Conservation (phyloP, 768 basidiomycete species). For the Termitomyces sp. region DNA sequence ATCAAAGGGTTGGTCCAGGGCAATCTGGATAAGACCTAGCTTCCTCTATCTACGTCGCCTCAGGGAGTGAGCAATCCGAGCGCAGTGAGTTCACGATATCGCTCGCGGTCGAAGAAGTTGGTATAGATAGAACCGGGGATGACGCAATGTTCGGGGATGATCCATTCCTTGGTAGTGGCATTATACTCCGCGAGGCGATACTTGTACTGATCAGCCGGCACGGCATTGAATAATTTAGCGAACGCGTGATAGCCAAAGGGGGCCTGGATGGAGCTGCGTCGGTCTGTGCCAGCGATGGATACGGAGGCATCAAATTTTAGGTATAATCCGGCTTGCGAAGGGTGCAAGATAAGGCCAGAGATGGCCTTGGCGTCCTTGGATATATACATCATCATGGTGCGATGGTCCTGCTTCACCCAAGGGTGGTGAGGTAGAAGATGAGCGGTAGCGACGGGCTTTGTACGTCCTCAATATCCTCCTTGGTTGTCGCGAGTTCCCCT, state of each 20-base stretch:
- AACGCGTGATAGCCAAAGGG: not conserved
- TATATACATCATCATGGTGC: no score
- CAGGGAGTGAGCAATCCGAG: no score
- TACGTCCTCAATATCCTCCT: no score
- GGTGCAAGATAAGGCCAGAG: no score
- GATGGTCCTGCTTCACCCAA: not conserved
- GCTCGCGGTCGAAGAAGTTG: not conserved
- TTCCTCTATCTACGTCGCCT: not conserved
- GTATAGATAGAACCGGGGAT: not conserved
- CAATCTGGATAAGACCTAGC: not conserved
- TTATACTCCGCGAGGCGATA: not conserved
- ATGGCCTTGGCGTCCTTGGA: no score
- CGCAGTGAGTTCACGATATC: not conserved
- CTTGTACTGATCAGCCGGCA: not conserved
- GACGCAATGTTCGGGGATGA: not conserved
- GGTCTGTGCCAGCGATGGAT: no score
- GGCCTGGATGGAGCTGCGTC: not conserved
- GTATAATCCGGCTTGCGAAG: no score
- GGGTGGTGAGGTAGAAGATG: not conserved
- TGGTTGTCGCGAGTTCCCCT: no score
- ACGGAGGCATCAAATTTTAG: no score
- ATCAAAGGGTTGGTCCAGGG: not conserved
- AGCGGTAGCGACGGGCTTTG: no score
- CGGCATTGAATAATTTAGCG: not conserved
- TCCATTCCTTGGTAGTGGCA: not conserved